Base-by-base conservation (phyloP, 2,329 filamentous ascomycete species). In the Cladosporium sp. region DNA sequence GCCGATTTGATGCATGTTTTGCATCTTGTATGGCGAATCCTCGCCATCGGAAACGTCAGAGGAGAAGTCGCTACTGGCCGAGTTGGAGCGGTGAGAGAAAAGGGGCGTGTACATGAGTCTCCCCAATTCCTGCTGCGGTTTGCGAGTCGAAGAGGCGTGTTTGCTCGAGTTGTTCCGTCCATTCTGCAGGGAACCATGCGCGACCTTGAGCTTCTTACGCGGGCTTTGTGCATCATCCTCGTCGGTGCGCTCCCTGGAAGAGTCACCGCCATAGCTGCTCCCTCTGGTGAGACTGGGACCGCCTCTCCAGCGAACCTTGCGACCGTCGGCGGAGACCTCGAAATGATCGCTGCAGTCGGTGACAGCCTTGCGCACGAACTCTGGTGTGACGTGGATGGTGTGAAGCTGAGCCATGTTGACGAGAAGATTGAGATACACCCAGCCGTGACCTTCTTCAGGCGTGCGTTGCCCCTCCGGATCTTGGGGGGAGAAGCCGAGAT, bases 391-490 rank as follows among this genome's bases (percentile, higher is more conserved):
- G 54, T 89, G 91, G 59, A 93, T 78, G 0, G 90, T 92, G 61
- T 95, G 89, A 14, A 95, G 72, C 68, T 95, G 89, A 0, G 89
- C 89, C 74, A 95, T 79, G 63, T 86, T 90, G 64, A 85, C 84
- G 1, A 95, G 75, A 1, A 95, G 71, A 60, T 93, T 93, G 6
- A 93, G 72, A 61, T 91, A 92, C 0, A 92, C 82, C 88, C 88
- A 93, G 4, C 87, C 87, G 22, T 89, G 83, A 51, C 85, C 83
- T 0, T 83, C 77, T 11, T 78, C 76, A 9, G 82, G 79, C 48
- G 82, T 76, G 1, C 72, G 62, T 14, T 70, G 72, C 13, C 73
- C 71, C 2, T 73, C 70, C 9, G 72, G 72, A 44, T 85, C 76
- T 0, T 82, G 82, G 0, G 83, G 82, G 0, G 80, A 76, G 58